Percentiles rank a stretch among this genome's conserved stretches.
Conservation (phyloP, 164 flowering plant genomes). For the Malania oleifera region DNA sequence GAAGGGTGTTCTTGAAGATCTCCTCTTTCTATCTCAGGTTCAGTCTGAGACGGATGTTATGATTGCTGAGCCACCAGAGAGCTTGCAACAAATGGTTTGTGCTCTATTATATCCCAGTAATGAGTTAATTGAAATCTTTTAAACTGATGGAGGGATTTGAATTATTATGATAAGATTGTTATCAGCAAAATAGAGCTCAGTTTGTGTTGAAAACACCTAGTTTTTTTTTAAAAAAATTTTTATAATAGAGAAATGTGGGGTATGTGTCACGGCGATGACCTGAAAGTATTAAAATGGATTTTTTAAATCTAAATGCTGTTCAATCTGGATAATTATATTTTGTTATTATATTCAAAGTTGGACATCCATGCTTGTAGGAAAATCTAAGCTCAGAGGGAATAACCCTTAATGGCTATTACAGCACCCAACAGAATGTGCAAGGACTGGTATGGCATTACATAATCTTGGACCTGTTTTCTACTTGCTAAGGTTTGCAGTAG, state of each 20-base stretch:
- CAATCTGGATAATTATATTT: not conserved
- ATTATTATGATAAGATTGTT: not conserved
- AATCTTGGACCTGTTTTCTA: not conserved
- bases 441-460: slow-evolving; percentile 38
- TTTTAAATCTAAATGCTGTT: not conserved
- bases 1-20: not conserved
- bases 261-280: no score
- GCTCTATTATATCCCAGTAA: not conserved
- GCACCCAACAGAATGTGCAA: slow-evolving; percentile 51
- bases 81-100: slow-evolving; percentile 60
- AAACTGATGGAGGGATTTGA: no score
- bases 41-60: slow-evolving; percentile 39
- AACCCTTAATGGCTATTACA: slow-evolving; percentile 43
- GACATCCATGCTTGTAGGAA: slow-evolving; percentile 28
- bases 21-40: slow-evolving; percentile 28
- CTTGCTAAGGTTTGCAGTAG: not conserved
- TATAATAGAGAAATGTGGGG: no score
- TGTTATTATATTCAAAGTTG: not conserved
- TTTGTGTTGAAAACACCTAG: not conserved
- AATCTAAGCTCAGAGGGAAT: slow-evolving; percentile 39
- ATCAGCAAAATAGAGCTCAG: not conserved
- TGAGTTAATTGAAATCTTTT: no score
- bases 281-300: not conserved
- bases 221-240: no score
- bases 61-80: slow-evolving; percentile 39